phyloP scores from a whole-genome alignment of 2,329 filamentous ascomycete species.

The Helotiales sp. region DNA sequence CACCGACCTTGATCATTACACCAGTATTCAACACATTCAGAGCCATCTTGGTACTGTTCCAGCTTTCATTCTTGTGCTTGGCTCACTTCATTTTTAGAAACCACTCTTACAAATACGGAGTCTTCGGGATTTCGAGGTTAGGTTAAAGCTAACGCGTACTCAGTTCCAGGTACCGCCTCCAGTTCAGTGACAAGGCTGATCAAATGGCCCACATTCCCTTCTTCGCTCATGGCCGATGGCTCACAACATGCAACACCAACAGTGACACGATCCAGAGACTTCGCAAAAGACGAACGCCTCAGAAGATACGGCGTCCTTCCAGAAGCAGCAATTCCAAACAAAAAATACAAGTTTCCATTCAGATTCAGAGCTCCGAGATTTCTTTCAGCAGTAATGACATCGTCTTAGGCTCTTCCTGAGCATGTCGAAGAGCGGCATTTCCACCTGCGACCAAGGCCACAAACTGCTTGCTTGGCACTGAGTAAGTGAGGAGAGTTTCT shows the following conservation, averaged over 20 bases:
- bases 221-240: not conserved
- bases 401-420: conserved; percentile 51
- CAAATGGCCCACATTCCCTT: not conserved
- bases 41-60: conserved; percentile 52
- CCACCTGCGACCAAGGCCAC: conserved; percentile 50
- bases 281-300: conserved; percentile 46
- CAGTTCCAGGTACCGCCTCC: conserved; percentile 49
- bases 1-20: conserved; percentile 48
- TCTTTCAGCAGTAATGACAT: conserved; percentile 38
- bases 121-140: no score
- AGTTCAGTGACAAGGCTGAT: not conserved
- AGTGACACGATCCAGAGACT: conserved; percentile 40
- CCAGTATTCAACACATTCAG: conserved; percentile 52
- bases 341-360: conserved; percentile 43
- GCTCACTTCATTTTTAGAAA: not conserved
- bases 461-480: conserved; percentile 47
- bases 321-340: conserved; percentile 51
- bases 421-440: conserved; percentile 47
- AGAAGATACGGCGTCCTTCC: conserved; percentile 51
- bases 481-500: conserved; percentile 50
- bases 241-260: not conserved
- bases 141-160: not conserved
- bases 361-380: conserved; percentile 19
- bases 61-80: conserved; percentile 49
- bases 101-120: not conserved